Evolutionary conservation across 1,284 basidiomycete species (phyloP).

Genomic region (Sporisorium iseilematis-ciliati): DNA sequence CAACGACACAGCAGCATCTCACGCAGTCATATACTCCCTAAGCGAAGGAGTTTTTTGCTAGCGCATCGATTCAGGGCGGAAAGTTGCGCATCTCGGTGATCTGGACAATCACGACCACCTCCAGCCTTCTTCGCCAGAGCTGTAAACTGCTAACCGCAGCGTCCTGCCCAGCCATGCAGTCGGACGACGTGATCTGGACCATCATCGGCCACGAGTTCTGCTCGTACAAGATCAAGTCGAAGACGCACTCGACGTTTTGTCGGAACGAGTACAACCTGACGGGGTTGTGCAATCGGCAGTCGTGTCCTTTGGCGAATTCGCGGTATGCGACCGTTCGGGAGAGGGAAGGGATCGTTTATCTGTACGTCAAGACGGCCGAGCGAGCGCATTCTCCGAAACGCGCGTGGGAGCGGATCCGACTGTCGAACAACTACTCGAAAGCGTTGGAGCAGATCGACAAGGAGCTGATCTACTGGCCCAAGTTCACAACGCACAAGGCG

Average conservation of each 20-base stretch:
- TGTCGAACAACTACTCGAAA: slow-evolving; percentile 93
- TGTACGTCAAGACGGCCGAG: slow-evolving; percentile 99
- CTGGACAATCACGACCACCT: too few relatives aligned
- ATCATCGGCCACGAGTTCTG: slow-evolving; percentile 68
- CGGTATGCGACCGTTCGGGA: slow-evolving; percentile 97
- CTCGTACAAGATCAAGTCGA: slow-evolving; percentile 69
- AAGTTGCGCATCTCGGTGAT: too few relatives aligned
- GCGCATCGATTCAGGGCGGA: too few relatives aligned
- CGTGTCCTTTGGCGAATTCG: slow-evolving; percentile 96
- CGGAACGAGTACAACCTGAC: slow-evolving; percentile 98
- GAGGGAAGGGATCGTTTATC: slow-evolving; percentile 89
- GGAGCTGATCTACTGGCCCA: slow-evolving; percentile 96
- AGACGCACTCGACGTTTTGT: slow-evolving; percentile 81
- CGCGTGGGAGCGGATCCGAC: slow-evolving; percentile 96
- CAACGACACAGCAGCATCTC: too few relatives aligned
- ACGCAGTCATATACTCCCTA: too few relatives aligned
- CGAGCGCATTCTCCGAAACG: slow-evolving; percentile 92
- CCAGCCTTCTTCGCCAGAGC: too few relatives aligned
- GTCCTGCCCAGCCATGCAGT: slow-evolving; percentile 51
- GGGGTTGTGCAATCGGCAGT: slow-evolving; percentile 94
- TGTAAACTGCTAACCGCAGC: background rate
- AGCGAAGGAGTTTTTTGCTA: too few relatives aligned
- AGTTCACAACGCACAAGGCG: slow-evolving; percentile 97
- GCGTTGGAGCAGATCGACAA: slow-evolving; percentile 85
- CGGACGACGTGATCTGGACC: slow-evolving; percentile 69